Evolutionary conservation across 768 basidiomycete species (phyloP).

Genomic region (Boletus rubroflammeus): DNA sequence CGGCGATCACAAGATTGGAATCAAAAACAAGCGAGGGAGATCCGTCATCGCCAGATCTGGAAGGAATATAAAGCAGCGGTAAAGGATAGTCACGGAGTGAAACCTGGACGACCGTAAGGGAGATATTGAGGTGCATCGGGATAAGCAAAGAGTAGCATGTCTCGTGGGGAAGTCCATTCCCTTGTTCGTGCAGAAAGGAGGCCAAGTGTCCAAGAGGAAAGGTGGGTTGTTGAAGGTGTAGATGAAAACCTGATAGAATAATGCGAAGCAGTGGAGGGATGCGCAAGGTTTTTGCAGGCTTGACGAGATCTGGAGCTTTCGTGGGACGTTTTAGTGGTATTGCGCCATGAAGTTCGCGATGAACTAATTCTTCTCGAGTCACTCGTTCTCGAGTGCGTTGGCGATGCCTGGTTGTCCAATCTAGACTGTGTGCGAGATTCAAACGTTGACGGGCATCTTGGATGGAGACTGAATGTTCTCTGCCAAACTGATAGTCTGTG

Average conservation of each 20-base stretch:
- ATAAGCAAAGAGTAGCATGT: constrained; percentile 77
- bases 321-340: constrained; percentile 29
- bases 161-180: constrained; percentile 62
- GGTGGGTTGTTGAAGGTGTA: constrained; percentile 56
- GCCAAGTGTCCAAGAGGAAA: constrained; percentile 54
- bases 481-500: constrained; percentile 59
- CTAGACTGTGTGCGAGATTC: constrained; percentile 62
- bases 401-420: constrained; percentile 64
- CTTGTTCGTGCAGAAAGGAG: constrained; percentile 64
- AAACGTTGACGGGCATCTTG: constrained; percentile 70
- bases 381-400: constrained; percentile 44
- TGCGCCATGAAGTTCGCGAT: constrained; percentile 43
- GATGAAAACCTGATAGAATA: constrained; percentile 52
- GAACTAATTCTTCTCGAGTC: constrained; percentile 45
- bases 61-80: constrained; percentile 73
- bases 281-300: constrained; percentile 31
- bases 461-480: constrained; percentile 63
- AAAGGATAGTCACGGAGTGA: constrained; percentile 86
- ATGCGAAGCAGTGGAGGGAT: constrained; percentile 70
- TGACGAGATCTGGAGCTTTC: constrained; percentile 43
- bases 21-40: constrained; percentile 58
- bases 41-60: constrained; percentile 33
- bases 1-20: constrained; percentile 78
- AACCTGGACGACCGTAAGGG: constrained; percentile 55
- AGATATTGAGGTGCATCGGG: constrained; percentile 75